Evolutionary conservation across 208 protist species (phyloP).

Genomic region (Trypanosoma brucei): DNA sequence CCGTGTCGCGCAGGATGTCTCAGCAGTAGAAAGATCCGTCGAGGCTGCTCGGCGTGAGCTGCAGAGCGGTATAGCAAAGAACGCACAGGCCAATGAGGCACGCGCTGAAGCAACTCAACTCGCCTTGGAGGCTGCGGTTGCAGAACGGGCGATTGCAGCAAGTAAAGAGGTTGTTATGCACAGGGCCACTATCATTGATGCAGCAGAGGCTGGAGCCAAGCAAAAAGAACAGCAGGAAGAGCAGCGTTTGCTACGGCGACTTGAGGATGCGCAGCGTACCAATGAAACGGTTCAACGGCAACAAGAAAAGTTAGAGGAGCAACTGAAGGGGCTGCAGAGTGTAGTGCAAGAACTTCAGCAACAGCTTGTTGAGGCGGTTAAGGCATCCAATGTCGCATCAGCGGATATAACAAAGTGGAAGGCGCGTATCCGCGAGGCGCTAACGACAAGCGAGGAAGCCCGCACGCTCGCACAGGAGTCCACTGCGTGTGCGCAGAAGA

Average conservation of each 20-base stretch:
- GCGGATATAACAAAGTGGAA: slow-evolving; percentile 24
- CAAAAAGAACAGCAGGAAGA: slow-evolving; percentile 8
- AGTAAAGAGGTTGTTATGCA: slow-evolving; percentile 11
- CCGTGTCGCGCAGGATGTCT: slow-evolving; percentile 8
- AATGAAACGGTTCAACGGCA: slow-evolving; percentile 14
- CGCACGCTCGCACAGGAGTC: slow-evolving; percentile 9
- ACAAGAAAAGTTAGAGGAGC: slow-evolving; percentile 11
- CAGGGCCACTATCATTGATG: slow-evolving; percentile 11
- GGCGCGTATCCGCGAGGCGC: slow-evolving; percentile 8
- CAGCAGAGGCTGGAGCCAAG: slow-evolving; percentile 17
- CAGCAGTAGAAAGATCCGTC: slow-evolving; percentile 12
- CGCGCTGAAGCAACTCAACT: neutral
- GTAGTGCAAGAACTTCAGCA: slow-evolving; percentile 17
- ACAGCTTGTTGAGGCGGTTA: slow-evolving; percentile 21
- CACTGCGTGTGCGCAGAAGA: slow-evolving; percentile 4
- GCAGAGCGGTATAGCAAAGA: slow-evolving; percentile 21
- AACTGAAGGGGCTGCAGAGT: slow-evolving; percentile 1
- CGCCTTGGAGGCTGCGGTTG: slow-evolving; percentile 1
- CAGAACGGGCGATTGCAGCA: slow-evolving; percentile 4
- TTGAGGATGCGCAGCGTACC: slow-evolving; percentile 16
- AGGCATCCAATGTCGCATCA: slow-evolving; percentile 8
- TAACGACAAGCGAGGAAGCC: slow-evolving; percentile 12
- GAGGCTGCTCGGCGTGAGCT: slow-evolving; percentile 16
- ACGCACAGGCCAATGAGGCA: slow-evolving; percentile 16
- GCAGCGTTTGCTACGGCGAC: slow-evolving; percentile 19